Conservation (phyloP, 2,329 filamentous ascomycete genomes). For the Neopestalotiopsis clavispora region DNA sequence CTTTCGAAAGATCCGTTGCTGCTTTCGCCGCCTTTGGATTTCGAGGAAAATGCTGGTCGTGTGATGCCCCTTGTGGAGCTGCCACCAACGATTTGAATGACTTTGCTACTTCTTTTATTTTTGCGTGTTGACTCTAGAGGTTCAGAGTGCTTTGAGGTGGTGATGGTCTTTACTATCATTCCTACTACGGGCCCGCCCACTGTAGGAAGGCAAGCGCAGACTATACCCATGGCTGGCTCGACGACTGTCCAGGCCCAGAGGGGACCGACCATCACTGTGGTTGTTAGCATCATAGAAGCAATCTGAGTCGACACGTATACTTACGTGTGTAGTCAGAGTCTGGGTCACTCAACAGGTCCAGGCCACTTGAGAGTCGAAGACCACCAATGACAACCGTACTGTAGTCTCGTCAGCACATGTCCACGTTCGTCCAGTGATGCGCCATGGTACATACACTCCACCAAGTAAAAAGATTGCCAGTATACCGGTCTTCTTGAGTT, state of each 20-base stretch:
- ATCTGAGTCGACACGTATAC: background rate
- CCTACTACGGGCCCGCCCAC: background rate
- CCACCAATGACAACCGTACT: conserved; percentile 10
- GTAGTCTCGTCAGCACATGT: background rate
- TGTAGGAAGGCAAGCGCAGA: conserved; percentile 12
- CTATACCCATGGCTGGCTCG: conserved; percentile 11
- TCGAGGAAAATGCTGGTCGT: background rate
- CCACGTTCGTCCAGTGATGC: background rate
- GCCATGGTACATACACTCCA: background rate
- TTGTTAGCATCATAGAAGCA: background rate
- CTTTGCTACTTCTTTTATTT: background rate
- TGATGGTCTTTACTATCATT: background rate
- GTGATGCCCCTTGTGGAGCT: background rate
- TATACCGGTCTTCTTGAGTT: conserved; percentile 3
- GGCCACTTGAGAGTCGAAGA: conserved; percentile 8
- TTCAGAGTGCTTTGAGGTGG: background rate
- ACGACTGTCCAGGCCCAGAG: conserved; percentile 15
- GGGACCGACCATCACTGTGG: background rate
- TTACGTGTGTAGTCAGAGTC: conserved; percentile 1
- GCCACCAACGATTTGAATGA: background rate
- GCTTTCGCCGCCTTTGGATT: conserved; percentile 6
- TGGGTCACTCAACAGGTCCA: conserved; percentile 1
- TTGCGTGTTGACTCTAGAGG: background rate
- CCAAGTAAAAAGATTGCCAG: conserved; percentile 3
- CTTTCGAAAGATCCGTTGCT: conserved; percentile 11